Evolutionary conservation across 169 alveolate genomes (phyloP).

Genomic region (Eimeria maxima): DNA sequence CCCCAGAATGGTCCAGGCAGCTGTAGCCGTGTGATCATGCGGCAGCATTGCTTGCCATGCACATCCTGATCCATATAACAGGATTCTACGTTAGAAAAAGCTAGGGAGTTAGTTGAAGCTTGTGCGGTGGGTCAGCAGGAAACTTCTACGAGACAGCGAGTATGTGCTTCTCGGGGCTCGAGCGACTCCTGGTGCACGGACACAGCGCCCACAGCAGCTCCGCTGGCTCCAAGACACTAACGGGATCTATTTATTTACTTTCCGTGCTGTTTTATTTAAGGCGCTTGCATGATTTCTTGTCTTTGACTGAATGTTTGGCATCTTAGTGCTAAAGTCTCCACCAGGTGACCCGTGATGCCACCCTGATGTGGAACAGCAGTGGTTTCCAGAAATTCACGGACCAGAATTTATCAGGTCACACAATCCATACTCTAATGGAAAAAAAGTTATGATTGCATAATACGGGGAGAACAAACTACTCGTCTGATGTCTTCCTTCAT

Average conservation of each 20-base stretch:
- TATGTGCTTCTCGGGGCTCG: background rate
- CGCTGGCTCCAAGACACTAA: background rate
- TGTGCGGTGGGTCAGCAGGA: background rate
- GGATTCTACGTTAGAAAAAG: background rate
- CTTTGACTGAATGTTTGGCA: background rate
- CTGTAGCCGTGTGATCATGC: background rate
- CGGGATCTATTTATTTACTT: background rate
- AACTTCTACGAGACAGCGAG: background rate
- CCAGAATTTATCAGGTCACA: background rate
- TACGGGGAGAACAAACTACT: background rate
- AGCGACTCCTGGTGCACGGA: slow-evolving; percentile 2
- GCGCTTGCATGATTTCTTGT: background rate
- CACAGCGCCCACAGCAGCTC: background rate
- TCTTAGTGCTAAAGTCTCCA: background rate
- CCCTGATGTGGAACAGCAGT: background rate
- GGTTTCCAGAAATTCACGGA: background rate
- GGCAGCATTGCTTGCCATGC: background rate
- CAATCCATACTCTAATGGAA: background rate
- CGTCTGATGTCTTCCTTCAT: no score
- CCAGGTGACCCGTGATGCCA: slow-evolving; percentile 37
- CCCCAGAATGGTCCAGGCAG: background rate
- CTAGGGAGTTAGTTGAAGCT: background rate
- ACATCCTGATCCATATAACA: background rate
- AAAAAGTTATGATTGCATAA: background rate
- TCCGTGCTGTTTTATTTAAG: background rate